Evolutionary conservation across 2,329 filamentous ascomycete genomes (phyloP), one percentile per base, ranked within the genome.

Genomic region (Sporothrix protearum): DNA sequence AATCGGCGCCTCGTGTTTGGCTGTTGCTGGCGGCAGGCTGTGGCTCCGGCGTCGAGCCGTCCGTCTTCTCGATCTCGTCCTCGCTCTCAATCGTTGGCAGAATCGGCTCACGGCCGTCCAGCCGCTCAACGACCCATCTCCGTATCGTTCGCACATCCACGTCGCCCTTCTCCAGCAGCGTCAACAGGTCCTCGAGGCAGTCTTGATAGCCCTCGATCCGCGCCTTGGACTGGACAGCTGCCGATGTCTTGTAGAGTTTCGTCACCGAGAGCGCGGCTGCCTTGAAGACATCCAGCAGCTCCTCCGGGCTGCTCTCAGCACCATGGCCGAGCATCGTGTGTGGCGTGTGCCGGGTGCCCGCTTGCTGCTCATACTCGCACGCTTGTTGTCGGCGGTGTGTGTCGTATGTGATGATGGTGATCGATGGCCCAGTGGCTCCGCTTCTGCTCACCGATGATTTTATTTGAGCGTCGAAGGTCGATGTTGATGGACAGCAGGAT

Each of bases 241-340:
- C 91, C 2, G 95, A 95, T 51, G 91, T 94, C 82, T 97, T 97
- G 84, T 98, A 98, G 16, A 99, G 89, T 78, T 96, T 97, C 64
- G 96, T 98, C 71, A 98, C 94, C 6, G 94, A 97, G 45, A 97
- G 86, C 25, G 96, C 96, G 45, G 96, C 96, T 19, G 92, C 89
- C 80, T 94, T 96, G 86, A 99, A 99, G 72, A 93, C 91, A 76
- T 95, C 91, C 72, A 97, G 88, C 64, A 97, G 88, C 78, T 89
- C 86, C 78, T 90, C 88, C 22, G 87, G 85, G 49, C 63, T 69
- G 68, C 42, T 73, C 51, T 72, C 68, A 39, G 70, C 67, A 22
- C 70, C 28, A 36, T 69, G 64, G 57, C 30, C 55, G 25, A 42
- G 55, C 71, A 71, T 71, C 10, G 45, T 64, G 47, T 69, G 14